Evolutionary conservation across 495 filamentous ascomycete species (phyloP).

Genomic region (Aspergillus campestris): DNA sequence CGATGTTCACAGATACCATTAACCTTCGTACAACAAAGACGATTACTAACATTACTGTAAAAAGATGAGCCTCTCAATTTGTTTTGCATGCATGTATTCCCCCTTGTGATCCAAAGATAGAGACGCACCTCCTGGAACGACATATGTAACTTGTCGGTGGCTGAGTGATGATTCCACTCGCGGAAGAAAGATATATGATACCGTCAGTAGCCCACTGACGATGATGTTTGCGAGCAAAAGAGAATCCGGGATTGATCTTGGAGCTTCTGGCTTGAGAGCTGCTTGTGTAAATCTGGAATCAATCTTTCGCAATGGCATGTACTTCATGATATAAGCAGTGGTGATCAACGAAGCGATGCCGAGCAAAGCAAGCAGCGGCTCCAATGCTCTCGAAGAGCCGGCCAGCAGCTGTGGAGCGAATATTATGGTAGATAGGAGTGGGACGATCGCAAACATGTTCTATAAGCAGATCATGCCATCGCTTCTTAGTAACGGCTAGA

Average conservation of each 20-base stretch:
- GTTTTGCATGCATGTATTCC: not conserved
- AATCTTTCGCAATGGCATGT: conserved; percentile 18
- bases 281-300: conserved; percentile 28
- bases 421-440: conserved; percentile 39
- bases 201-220: conserved; percentile 18
- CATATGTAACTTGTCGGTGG: conserved; percentile 18
- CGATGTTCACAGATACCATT: conserved; percentile 40
- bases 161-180: conserved; percentile 5
- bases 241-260: conserved; percentile 3
- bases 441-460: conserved; percentile 50
- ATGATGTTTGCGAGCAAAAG: conserved; percentile 19
- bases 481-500: conserved; percentile 2
- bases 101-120: no score
- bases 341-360: conserved; percentile 49
- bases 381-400: conserved; percentile 7
- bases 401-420: conserved; percentile 46
- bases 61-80: not conserved
- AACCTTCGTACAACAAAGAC: conserved; percentile 27
- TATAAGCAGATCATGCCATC: conserved; percentile 11
- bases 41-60: conserved; percentile 28
- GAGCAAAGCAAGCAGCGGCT: conserved; percentile 43
- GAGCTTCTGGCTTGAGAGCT: conserved; percentile 6
- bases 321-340: conserved; percentile 46
- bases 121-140: conserved; percentile 33
- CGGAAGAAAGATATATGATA: conserved; percentile 13